A percentile compares a stretch with the other conserved stretches of the same genome.
Evolutionary conservation across 2,329 filamentous ascomycete species (phyloP).

Genomic region (Diaporthe ampelina): DNA sequence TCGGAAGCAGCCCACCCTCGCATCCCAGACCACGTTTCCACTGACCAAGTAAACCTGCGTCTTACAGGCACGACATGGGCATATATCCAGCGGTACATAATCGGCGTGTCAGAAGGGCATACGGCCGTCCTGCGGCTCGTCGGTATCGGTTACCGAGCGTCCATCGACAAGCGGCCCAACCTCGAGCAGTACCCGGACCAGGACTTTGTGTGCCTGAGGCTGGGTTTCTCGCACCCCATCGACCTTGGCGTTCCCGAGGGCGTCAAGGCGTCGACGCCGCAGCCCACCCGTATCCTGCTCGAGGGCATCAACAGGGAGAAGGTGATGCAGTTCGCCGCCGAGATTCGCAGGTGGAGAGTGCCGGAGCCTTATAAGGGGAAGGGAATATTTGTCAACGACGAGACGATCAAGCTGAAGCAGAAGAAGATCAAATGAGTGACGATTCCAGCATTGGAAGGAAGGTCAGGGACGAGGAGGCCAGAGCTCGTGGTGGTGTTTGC

Average conservation of each 20-base stretch:
- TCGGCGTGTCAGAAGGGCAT: constrained; percentile 96
- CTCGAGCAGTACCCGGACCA: constrained; percentile 85
- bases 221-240: constrained; percentile 96
- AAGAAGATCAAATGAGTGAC: constrained; percentile 89
- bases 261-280: constrained; percentile 87
- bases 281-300: constrained; percentile 90
- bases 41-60: constrained; percentile 45
- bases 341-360: constrained; percentile 87
- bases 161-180: constrained; percentile 81
- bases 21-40: background rate
- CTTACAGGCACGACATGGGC: constrained; percentile 85
- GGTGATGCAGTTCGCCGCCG: constrained; percentile 91
- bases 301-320: constrained; percentile 90
- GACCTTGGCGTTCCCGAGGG: constrained; percentile 88
- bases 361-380: constrained; percentile 99
- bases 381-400: constrained; percentile 97
- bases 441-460: constrained; percentile 15
- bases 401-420: constrained; percentile 97
- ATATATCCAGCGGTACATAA: constrained; percentile 90
- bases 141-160: constrained; percentile 94
- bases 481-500: background rate
- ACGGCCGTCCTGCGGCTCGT: constrained; percentile 93
- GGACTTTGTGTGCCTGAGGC: constrained; percentile 91
- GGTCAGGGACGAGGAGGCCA: background rate
- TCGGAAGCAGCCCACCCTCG: background rate